Evolutionary conservation across 1,284 basidiomycete species (phyloP), one percentile per base, ranked within the genome.

Genomic region (Sporisorium reilianum): DNA sequence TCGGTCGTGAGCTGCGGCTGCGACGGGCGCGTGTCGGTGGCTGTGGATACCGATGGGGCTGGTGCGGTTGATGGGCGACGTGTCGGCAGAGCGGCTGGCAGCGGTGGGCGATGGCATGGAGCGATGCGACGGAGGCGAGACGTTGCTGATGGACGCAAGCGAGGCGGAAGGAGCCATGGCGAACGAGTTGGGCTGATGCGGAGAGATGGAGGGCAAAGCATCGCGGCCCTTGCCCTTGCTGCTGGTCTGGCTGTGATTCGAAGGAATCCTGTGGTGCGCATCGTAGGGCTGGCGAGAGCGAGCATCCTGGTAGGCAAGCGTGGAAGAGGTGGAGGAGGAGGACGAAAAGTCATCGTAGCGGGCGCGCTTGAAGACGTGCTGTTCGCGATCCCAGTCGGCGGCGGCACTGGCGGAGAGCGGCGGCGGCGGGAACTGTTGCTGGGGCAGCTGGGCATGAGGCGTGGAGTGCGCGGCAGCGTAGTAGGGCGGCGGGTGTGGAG

Each of bases 331-430:
- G 18, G 61, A 66, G 5, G 71, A 34, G 0, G 70, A 60, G 0
- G 62, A 62, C 0, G 65, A 41, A 18, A 58, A 41, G 41, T 68
- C 71, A 16, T 74, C 71, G 55, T 74, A 68, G 2, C 65, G 32
- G 4, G 61, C 36, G 20, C 71, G 71, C 22, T 74, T 74, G 55
- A 30, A 68, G 18, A 64, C 54, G n/a, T 68, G 70, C 65, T 68
- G 70, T 30, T 67, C 56, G 25, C 64, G 60, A n/a, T 68, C 70
- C 70, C 70, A 66, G 5, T 70, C 70, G 5, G 64, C 70, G 16
- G 70, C 64, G 49, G 64, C 64, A 28, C 49, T 64, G 5, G 67
- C 62, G 0, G 67, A 70, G 18, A 64, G 25, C 22, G 67, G 56
- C 9, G 62, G 67, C 12, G 67, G 67, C 18, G 67, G 57, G 23